These are phyloP conservation scores for Sophora flavescens DNA, from an alignment of 306 rosid genomes.

Conservation along the genomic window DNA sequence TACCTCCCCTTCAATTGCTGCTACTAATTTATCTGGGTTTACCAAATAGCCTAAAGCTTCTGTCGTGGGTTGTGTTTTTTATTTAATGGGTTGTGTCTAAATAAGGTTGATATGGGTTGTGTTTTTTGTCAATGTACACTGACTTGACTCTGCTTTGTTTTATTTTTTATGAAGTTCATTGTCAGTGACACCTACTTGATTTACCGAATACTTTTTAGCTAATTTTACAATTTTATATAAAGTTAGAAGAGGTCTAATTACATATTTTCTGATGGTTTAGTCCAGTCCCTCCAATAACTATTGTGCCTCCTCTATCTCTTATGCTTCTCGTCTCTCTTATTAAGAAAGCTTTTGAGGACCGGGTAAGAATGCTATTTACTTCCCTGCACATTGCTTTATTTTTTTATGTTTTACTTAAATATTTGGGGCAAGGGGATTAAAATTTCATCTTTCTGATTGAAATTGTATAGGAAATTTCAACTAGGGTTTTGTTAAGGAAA, in stretches of 20 bases:
- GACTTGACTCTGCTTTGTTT: too few relatives aligned
- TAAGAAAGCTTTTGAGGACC: constrained; percentile 96
- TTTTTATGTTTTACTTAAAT: constrained; percentile 9
- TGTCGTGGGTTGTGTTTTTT: too few relatives aligned
- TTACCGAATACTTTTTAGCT: constrained; percentile 20
- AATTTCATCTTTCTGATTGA: constrained; percentile 16
- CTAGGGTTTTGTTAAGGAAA: background rate
- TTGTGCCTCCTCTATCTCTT: constrained; percentile 88
- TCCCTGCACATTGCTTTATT: constrained; percentile 31
- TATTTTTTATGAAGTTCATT: background rate
- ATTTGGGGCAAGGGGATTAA: background rate
- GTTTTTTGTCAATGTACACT: too few relatives aligned
- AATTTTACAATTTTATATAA: constrained; percentile 3
- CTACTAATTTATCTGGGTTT: too few relatives aligned
- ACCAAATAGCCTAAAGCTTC: too few relatives aligned
- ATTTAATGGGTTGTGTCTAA: too few relatives aligned
- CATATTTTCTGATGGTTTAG: constrained; percentile 70
- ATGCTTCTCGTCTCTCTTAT: constrained; percentile 87
- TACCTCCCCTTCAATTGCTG: too few relatives aligned
- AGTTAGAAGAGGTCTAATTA: constrained; percentile 36
- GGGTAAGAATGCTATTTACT: constrained; percentile 67
- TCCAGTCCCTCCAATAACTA: constrained; percentile 94
- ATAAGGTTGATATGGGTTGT: too few relatives aligned
- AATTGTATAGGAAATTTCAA: constrained; percentile 22
- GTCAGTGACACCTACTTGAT: constrained; percentile 23